Conservation (phyloP, 768 basidiomycete species). For the Boletus speciosus region DNA sequence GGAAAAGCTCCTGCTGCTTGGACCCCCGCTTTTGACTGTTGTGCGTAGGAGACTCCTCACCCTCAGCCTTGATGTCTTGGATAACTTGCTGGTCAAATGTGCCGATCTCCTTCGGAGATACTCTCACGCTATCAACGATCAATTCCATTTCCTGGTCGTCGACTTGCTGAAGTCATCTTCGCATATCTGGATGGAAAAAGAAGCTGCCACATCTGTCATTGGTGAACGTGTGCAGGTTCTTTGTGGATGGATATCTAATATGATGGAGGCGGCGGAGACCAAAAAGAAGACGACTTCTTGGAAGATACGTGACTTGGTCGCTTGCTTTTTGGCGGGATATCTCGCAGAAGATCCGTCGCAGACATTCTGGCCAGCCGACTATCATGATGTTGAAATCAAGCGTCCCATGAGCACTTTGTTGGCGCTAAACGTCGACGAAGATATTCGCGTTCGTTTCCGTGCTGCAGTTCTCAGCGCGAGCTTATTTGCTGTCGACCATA, state of each 20-base stretch:
- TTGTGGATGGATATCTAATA: constrained; percentile 50
- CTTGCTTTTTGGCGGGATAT: constrained; percentile 65
- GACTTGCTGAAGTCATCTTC: constrained; percentile 63
- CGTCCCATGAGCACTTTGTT: constrained; percentile 50
- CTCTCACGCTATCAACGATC: constrained; percentile 50
- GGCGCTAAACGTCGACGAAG: constrained; percentile 58
- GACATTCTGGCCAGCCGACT: constrained; percentile 41
- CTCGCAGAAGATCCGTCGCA: constrained; percentile 55
- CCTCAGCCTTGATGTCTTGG: constrained; percentile 48
- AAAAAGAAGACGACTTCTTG: constrained; percentile 52
- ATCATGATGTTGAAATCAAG: constrained; percentile 26
- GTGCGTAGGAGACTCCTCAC: constrained; percentile 53
- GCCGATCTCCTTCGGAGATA: constrained; percentile 52
- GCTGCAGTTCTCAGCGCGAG: constrained; percentile 57
- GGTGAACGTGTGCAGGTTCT: constrained; percentile 46
- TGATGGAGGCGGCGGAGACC: constrained; percentile 35
- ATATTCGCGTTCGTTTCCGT: constrained; percentile 83
- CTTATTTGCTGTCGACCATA: constrained; percentile 46
- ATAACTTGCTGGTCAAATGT: constrained; percentile 52
- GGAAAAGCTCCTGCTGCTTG: constrained; percentile 58
- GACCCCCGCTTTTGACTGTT: constrained; percentile 51
- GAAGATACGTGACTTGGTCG: constrained; percentile 61
- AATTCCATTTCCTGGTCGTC: constrained; percentile 51
- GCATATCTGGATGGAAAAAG: constrained; percentile 50
- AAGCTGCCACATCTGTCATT: constrained; percentile 32